phyloP scores from a whole-genome alignment of 2,329 filamentous ascomycete species.

The Fusarium xyrophilum region DNA sequence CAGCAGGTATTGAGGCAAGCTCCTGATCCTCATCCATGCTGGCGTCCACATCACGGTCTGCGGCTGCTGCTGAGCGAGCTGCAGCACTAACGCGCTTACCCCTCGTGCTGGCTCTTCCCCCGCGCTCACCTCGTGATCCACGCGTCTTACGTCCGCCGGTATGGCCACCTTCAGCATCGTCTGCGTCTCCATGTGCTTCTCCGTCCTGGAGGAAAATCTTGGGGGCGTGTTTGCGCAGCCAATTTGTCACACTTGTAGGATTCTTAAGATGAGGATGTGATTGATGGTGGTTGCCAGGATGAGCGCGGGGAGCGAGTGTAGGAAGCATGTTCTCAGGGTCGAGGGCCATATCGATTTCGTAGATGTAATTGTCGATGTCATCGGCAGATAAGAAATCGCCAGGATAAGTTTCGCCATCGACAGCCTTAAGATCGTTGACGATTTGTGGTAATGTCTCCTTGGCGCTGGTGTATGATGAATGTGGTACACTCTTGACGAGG shows the following conservation, averaged over 20 bases:
- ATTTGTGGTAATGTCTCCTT: constrained; percentile 69
- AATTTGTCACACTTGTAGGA: constrained; percentile 92
- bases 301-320: constrained; percentile 59
- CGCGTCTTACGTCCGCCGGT: constrained; percentile 48
- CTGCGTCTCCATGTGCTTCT: constrained; percentile 49
- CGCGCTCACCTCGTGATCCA: constrained; percentile 44
- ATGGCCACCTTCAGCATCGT: constrained; percentile 44
- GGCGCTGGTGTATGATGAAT: constrained; percentile 59
- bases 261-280: constrained; percentile 63
- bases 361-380: constrained; percentile 77
- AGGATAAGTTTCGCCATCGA: constrained; percentile 62
- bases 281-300: constrained; percentile 48
- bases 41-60: constrained; percentile 43
- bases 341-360: constrained; percentile 64
- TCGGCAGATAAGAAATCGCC: constrained; percentile 72
- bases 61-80: constrained; percentile 33
- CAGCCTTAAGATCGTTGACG: constrained; percentile 56
- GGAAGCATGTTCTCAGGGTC: constrained; percentile 54
- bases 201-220: constrained; percentile 85
- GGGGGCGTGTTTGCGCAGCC: constrained; percentile 85
- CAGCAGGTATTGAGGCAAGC: constrained; percentile 44
- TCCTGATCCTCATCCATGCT: constrained; percentile 52
- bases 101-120: constrained; percentile 51
- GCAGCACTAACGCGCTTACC: constrained; percentile 46
- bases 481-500: constrained; percentile 61